Base-by-base conservation (phyloP, 2,329 filamentous ascomycete species). In the Colletotrichum orbiculare region DNA sequence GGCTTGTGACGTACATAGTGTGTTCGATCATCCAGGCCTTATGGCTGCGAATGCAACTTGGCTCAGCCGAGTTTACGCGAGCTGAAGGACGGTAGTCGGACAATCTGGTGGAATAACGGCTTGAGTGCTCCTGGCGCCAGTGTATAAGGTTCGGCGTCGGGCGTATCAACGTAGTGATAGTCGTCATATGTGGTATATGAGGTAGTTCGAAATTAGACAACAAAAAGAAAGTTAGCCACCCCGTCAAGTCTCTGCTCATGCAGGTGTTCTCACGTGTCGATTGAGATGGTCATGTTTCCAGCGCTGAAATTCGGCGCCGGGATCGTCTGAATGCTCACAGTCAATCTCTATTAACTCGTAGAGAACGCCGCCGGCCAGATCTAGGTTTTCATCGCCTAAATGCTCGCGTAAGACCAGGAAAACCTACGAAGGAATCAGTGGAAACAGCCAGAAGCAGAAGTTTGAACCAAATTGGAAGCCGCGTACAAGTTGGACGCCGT, bases 321-420 rank as follows among this genome's bases (percentile, higher is more conserved):
- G 76, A 55, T 82, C 81, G 48, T 82, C 79, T 2, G 78, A 80
- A 67, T 79, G 72, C 42, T 78, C 73, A 56, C 78, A 81, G 67
- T 82, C 79, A 39, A 82, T 73, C 67, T 82, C 81, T 41, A 83
- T 82, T 60, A 82, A 69, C 68, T 83, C 81, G 64, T 83, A 81
- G 8, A 82, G 73, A 4, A 82, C 81, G 6, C 80, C 81, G 38
- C 78, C 76, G 11, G 80, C 78, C 25, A 79, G 69, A 48, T 81
- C 79, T 39, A 82, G 70, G 59, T 80, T 79, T 65, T 82, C 79
- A 53, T 82, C 80, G 8, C 80, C 80, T 42, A 82, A 74, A 68
- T 80, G 78, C 50, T 82, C 78, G 54, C 79, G 74, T 13, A 82
- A 69, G 42, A 81, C 73, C 11, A 81, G 70, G 60, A 82, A 81